Percentiles rank a stretch among this genome's conserved stretches.
Evolutionary conservation across 345 rosid genomes (phyloP).

Genomic region (Noccaea bulbosa): DNA sequence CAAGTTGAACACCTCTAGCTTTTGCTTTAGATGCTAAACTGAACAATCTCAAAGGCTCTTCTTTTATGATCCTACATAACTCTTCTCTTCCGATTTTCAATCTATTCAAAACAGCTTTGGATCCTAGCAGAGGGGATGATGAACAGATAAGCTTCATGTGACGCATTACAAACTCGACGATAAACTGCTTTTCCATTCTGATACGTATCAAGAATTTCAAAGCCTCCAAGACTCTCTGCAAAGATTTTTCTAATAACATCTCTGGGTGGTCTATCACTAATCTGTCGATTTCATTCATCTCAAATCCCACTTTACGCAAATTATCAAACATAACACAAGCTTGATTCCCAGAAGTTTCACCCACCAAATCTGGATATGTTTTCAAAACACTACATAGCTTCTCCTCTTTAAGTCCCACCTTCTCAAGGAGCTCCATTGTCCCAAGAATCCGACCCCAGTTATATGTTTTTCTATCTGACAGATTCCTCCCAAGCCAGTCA

Average conservation of each 20-base stretch:
- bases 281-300: slow-evolving; percentile 48
- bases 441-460: slow-evolving; percentile 64
- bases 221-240: slow-evolving; percentile 50
- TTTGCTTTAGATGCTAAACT: slow-evolving; percentile 52
- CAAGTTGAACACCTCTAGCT: slow-evolving; percentile 49
- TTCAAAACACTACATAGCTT: slow-evolving; percentile 51
- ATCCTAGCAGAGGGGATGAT: slow-evolving; percentile 53
- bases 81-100: slow-evolving; percentile 50
- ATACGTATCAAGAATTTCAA: slow-evolving; percentile 54
- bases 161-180: slow-evolving; percentile 41
- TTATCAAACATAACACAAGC: slow-evolving; percentile 59
- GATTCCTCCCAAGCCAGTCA: slow-evolving; percentile 54
- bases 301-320: slow-evolving; percentile 60
- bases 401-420: slow-evolving; percentile 54
- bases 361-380: slow-evolving; percentile 55
- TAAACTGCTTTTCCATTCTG: slow-evolving; percentile 54
- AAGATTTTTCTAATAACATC: slow-evolving; percentile 51
- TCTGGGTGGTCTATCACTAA: slow-evolving; percentile 57
- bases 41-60: slow-evolving; percentile 65
- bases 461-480: slow-evolving; percentile 53
- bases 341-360: slow-evolving; percentile 65
- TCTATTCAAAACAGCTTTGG: slow-evolving; percentile 51
- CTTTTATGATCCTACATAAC: slow-evolving; percentile 51
- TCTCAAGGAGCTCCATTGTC: slow-evolving; percentile 61
- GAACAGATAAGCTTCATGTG: slow-evolving; percentile 57